Conservation (phyloP, 768 basidiomycete genomes). For the Candolleomyces eurysporus region DNA sequence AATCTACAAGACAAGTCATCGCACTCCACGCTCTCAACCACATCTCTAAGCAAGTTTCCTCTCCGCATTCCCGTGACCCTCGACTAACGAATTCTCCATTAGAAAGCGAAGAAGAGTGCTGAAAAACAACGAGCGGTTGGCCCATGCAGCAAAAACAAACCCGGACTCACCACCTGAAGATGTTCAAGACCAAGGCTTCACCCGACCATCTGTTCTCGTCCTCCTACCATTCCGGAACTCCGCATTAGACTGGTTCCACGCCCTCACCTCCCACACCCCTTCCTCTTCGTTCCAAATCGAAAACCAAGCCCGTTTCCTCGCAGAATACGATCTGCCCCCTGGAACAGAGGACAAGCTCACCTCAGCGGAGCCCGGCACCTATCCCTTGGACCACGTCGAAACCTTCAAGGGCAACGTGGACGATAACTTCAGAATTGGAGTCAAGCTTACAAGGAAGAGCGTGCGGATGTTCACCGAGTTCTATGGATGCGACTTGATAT, state of each 20-base stretch:
- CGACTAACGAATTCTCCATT: not conserved
- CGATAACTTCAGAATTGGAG: slow-evolving; percentile 88
- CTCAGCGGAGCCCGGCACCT: slow-evolving; percentile 67
- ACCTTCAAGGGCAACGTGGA: slow-evolving; percentile 97
- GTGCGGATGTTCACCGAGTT: slow-evolving; percentile 91
- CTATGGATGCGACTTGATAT: slow-evolving; percentile 85
- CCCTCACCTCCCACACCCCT: slow-evolving; percentile 75
- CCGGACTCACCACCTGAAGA: slow-evolving; percentile 57
- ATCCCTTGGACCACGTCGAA: slow-evolving; percentile 87
- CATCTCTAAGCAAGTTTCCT: slow-evolving; percentile 67
- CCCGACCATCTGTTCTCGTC: slow-evolving; percentile 89
- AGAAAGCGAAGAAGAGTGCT: slow-evolving; percentile 90
- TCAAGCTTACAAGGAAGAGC: slow-evolving; percentile 91
- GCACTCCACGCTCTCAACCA: slow-evolving; percentile 87
- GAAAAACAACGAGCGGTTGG: slow-evolving; percentile 93
- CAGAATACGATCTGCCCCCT: slow-evolving; percentile 80
- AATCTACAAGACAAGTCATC: slow-evolving; percentile 62
- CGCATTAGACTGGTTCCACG: slow-evolving; percentile 79
- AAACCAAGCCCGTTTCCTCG: slow-evolving; percentile 77
- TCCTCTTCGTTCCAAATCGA: slow-evolving; percentile 78
- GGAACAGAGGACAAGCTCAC: slow-evolving; percentile 81
- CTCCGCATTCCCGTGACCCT: not conserved
- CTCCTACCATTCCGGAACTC: slow-evolving; percentile 92
- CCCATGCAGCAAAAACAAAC: slow-evolving; percentile 60
- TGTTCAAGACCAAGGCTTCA: slow-evolving; percentile 96